Evolutionary conservation across 1,284 basidiomycete genomes (phyloP).

Genomic region (Trametes sp.): DNA sequence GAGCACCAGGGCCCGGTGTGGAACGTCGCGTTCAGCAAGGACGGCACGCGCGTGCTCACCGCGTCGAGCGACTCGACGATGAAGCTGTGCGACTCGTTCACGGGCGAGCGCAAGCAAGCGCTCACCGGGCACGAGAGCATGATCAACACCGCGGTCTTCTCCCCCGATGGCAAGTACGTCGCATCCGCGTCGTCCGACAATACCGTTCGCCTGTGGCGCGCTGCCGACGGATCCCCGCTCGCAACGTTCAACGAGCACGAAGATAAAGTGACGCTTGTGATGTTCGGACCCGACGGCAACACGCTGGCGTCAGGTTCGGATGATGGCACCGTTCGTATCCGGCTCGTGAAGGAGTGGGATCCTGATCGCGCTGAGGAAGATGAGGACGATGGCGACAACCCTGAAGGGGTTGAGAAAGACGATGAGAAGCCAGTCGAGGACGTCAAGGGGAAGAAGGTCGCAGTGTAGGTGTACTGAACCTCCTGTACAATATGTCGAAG

Average conservation of each 20-base stretch:
- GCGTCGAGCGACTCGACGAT: constrained; percentile 24
- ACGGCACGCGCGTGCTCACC: constrained; percentile 28
- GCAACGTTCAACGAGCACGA: constrained; percentile 27
- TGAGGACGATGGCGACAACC: neutral
- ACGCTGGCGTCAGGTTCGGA: constrained; percentile 27
- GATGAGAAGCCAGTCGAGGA: neutral
- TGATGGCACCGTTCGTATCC: constrained; percentile 29
- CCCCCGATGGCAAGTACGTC: constrained; percentile 7
- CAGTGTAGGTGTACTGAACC: neutral
- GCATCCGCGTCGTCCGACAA: constrained; percentile 32
- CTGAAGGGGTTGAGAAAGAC: neutral
- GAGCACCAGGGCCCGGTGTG: constrained; percentile 30
- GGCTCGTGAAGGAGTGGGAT: constrained; percentile 6
- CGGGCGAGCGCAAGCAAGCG: constrained; percentile 1
- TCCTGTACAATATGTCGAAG: too few species aligned
- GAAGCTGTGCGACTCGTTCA: neutral
- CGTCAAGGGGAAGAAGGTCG: neutral
- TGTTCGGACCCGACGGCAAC: constrained; percentile 29
- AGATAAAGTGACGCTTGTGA: constrained; percentile 25
- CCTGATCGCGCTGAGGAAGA: constrained; percentile 4
- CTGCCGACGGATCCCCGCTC: constrained; percentile 16
- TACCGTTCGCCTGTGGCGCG: constrained; percentile 35
- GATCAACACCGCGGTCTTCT: neutral
- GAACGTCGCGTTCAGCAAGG: constrained; percentile 26
- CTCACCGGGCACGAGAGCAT: constrained; percentile 12